A percentile compares a stretch with the other conserved stretches of the same genome.
phyloP scores from a whole-genome alignment of 352 stramenopile species.

The Phytophthora macrochlamydospora region DNA sequence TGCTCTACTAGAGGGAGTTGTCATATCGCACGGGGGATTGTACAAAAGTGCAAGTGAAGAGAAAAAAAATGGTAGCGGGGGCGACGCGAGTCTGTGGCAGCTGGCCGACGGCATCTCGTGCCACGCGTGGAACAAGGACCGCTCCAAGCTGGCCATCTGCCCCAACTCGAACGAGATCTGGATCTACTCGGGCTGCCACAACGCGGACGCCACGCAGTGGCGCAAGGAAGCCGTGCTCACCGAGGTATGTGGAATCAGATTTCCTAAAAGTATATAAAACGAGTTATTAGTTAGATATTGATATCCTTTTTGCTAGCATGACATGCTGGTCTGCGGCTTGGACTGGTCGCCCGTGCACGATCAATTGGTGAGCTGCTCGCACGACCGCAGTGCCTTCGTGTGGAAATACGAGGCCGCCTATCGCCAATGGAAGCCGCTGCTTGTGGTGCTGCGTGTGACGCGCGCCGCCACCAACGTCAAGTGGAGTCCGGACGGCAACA shows the following conservation, averaged over 20 bases:
- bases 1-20: constrained; percentile 42
- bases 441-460: constrained; percentile 93
- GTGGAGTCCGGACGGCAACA: constrained; percentile 93
- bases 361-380: constrained; percentile 94
- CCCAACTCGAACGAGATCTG: constrained; percentile 94
- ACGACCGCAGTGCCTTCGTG: constrained; percentile 95
- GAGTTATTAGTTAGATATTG: not conserved
- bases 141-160: constrained; percentile 89
- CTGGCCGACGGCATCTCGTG: constrained; percentile 87
- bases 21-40: constrained; percentile 2
- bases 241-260: constrained; percentile 36
- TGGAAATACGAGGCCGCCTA: constrained; percentile 91
- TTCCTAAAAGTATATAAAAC: not conserved
- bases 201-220: constrained; percentile 79
- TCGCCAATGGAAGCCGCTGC: constrained; percentile 90
- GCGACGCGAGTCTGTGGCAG: constrained; percentile 73
- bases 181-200: constrained; percentile 90
- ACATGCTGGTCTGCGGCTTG: constrained; percentile 92
- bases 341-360: constrained; percentile 94
- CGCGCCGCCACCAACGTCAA: constrained; percentile 93
- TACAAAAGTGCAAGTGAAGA: not conserved
- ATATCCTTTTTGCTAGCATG: constrained; percentile 63
- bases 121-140: constrained; percentile 93
- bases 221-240: constrained; percentile 86
- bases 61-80: constrained; percentile 26